These are phyloP conservation scores for Chenopodium formosanum DNA, from an alignment of 148 eudicot genomes.

Conservation along the genomic window DNA sequence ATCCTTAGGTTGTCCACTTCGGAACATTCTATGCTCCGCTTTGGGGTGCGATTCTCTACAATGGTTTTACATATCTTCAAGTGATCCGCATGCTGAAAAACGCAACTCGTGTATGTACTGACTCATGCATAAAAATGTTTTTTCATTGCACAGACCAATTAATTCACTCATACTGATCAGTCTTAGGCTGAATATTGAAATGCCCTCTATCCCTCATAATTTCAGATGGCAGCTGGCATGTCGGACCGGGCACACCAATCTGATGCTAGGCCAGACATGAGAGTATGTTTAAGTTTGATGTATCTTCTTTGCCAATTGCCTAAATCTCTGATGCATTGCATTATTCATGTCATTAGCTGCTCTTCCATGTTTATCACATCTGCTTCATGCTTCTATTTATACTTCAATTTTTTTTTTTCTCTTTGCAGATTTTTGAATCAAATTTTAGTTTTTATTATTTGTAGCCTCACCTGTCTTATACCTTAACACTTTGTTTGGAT, in stretches of 20 bases:
- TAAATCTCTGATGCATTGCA: neutral
- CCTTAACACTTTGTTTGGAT: too few species aligned
- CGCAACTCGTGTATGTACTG: slow-evolving; percentile 77
- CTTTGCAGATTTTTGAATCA: neutral
- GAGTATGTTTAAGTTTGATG: slow-evolving; percentile 39
- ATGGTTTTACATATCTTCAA: slow-evolving; percentile 92
- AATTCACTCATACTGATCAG: neutral
- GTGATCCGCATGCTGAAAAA: slow-evolving; percentile 98
- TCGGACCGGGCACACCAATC: slow-evolving; percentile 69
- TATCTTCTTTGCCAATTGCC: neutral
- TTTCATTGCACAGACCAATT: neutral
- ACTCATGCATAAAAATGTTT: neutral
- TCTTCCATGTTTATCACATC: too few species aligned
- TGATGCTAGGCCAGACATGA: slow-evolving; percentile 80
- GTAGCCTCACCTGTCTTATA: neutral
- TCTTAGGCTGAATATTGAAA: slow-evolving; percentile 1
- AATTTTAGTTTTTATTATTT: neutral
- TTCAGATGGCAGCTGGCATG: slow-evolving; percentile 97
- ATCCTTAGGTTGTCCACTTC: slow-evolving; percentile 78
- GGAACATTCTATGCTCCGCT: slow-evolving; percentile 91
- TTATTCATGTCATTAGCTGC: neutral
- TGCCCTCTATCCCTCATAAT: slow-evolving; percentile 11
- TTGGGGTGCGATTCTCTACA: slow-evolving; percentile 98
- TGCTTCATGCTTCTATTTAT: neutral
- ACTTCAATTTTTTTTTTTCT: neutral